Percentiles rank a stretch among this genome's conserved stretches.
These are phyloP conservation scores for Sphagnum tenellum DNA, from an alignment of 225 moss, liverwort and hornwort species.

Conservation along the genomic window DNA sequence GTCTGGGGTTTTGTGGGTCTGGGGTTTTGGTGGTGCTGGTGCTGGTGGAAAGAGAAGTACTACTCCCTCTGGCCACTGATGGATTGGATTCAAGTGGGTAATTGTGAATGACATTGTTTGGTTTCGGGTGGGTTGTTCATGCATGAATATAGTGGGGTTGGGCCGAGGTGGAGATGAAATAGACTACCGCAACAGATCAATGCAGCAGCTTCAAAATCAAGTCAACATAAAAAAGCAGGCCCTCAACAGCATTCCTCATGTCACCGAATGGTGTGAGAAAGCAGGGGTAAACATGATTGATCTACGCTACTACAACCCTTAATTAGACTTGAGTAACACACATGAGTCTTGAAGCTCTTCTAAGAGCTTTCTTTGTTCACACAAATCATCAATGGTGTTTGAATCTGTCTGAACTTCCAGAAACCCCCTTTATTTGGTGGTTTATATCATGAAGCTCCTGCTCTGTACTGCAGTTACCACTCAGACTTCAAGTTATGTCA, in stretches of 20 bases:
- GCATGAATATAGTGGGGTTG: no score
- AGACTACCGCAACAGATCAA: no score
- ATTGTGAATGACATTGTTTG: no score
- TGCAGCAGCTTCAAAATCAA: constrained; percentile 23
- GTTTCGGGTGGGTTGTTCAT: no score
- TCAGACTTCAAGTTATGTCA: not conserved
- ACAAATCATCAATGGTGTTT: not conserved
- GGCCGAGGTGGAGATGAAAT: no score
- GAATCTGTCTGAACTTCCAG: not conserved
- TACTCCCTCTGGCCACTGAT: no score
- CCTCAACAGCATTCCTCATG: constrained; percentile 18
- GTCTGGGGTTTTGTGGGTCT: constrained; percentile 2
- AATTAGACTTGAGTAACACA: not conserved
- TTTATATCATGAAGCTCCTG: not conserved
- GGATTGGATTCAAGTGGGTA: no score
- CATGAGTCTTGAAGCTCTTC: no score
- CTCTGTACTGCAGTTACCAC: not conserved
- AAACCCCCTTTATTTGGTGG: not conserved
- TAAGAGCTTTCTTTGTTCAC: not conserved
- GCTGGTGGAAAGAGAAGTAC: not conserved
- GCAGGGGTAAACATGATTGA: constrained; percentile 16
- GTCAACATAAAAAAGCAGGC: constrained; percentile 35
- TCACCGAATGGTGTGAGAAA: constrained; percentile 35
- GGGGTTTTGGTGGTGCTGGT: constrained; percentile 9
- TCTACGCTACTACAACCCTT: not conserved